These are phyloP conservation scores for Coffea humblotiana DNA, from an alignment of 305 asterid genomes.

Conservation along the genomic window DNA sequence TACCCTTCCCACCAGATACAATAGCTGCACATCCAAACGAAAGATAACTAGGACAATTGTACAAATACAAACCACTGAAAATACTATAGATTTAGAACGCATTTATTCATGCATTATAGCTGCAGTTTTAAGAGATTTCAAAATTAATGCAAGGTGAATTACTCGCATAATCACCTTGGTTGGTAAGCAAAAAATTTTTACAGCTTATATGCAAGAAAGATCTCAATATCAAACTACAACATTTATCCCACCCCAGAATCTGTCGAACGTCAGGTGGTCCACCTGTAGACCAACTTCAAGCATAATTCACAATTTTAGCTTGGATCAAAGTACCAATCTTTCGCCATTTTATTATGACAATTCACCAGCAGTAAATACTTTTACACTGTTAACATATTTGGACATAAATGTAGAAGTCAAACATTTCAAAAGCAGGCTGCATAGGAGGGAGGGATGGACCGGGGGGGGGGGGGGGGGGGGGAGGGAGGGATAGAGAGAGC, in stretches of 20 bases:
- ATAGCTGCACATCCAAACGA: constrained; percentile 61
- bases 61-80: background rate
- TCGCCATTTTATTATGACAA: background rate
- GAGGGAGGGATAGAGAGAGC: background rate
- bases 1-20: constrained; percentile 95
- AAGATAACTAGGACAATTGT: background rate
- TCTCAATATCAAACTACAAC: background rate
- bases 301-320: background rate
- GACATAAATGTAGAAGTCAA: background rate
- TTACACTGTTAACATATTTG: background rate
- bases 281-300: background rate
- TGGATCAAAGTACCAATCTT: background rate
- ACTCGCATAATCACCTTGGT: background rate
- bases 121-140: background rate
- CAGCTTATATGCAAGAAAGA: background rate
- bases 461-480: background rate
- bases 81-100: background rate
- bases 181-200: background rate
- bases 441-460: background rate
- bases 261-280: background rate
- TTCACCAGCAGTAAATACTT: background rate
- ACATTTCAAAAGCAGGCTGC: background rate
- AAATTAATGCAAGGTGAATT: background rate
- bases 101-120: background rate
- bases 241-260: background rate